Evolutionary conservation across 495 filamentous ascomycete species (phyloP).

Genomic region (Hypoxylon cercidicola): DNA sequence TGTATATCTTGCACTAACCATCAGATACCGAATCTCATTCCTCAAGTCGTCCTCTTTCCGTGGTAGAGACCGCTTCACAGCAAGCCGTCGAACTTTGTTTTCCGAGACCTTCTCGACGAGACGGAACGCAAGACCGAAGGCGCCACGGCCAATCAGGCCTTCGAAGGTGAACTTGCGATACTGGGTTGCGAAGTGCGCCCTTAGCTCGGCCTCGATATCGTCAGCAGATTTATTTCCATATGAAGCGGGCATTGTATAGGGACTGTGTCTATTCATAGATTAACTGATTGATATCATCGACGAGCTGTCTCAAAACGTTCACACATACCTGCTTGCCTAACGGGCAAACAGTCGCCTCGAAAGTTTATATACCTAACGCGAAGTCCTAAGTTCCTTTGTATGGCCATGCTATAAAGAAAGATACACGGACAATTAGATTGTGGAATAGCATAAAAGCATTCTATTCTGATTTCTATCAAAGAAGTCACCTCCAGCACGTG

Average conservation of each 20-base stretch:
- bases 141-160: conserved; percentile 12
- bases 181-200: conserved; percentile 17
- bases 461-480: no score
- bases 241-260: not conserved
- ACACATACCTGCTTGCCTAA: no score
- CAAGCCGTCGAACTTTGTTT: conserved; percentile 17
- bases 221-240: conserved; percentile 7
- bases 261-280: not conserved
- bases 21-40: conserved; percentile 19
- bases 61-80: conserved; percentile 14
- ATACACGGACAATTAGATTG: no score
- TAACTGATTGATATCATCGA: no score
- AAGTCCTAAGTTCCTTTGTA: no score
- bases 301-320: no score
- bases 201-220: conserved; percentile 9
- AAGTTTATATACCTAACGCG: no score
- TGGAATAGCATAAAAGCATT: no score
- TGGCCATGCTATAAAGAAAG: no score
- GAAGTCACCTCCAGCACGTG: no score
- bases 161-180: conserved; percentile 15
- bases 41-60: conserved; percentile 14
- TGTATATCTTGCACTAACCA: not conserved
- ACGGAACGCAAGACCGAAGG: conserved; percentile 17
- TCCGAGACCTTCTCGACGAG: conserved; percentile 14
- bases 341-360: no score